Evolutionary conservation across 192 early-diverging fungal genomes (phyloP).

Genomic region (Backusella macrospora): DNA sequence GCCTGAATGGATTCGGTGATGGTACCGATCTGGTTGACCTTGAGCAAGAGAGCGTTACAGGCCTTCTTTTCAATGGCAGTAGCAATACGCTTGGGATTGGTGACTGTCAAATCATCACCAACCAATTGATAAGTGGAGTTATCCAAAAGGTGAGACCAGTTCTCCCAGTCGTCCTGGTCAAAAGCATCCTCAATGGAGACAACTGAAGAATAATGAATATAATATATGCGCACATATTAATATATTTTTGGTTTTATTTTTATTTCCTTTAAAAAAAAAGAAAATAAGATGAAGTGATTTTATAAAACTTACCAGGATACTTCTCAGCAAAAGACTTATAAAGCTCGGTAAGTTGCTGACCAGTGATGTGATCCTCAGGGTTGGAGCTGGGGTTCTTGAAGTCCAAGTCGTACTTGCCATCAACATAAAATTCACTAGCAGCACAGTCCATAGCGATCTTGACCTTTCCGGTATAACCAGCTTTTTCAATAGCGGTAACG

Average conservation of each 20-base stretch:
- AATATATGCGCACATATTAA: neutral
- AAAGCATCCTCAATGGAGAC: constrained; percentile 99
- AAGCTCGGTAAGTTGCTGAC: constrained; percentile 80
- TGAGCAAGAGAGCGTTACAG: constrained; percentile 93
- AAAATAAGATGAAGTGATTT: constrained; percentile 12
- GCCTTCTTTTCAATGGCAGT: constrained; percentile 94
- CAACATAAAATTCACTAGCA: constrained; percentile 98
- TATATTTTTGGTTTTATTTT: neutral
- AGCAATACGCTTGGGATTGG: constrained; percentile 92
- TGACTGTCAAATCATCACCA: constrained; percentile 97
- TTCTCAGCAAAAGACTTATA: constrained; percentile 81
- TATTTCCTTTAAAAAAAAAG: constrained; percentile 1
- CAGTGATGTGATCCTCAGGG: constrained; percentile 68
- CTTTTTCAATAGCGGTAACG: constrained; percentile 84
- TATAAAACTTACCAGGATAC: constrained; percentile 65
- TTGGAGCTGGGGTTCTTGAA: constrained; percentile 94
- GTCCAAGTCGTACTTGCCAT: constrained; percentile 97
- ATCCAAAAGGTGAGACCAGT: constrained; percentile 80
- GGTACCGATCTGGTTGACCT: constrained; percentile 99
- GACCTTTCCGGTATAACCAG: constrained; percentile 96
- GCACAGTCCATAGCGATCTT: constrained; percentile 98
- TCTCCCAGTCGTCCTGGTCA: constrained; percentile 98
- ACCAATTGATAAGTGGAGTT: constrained; percentile 50
- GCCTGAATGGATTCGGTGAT: constrained; percentile 94
- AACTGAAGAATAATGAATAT: constrained; percentile 41